Evolutionary conservation across 108 stramenopile genomes (phyloP), one percentile per base, ranked within the genome.

Genomic region (Stephanodiscus minutulus): DNA sequence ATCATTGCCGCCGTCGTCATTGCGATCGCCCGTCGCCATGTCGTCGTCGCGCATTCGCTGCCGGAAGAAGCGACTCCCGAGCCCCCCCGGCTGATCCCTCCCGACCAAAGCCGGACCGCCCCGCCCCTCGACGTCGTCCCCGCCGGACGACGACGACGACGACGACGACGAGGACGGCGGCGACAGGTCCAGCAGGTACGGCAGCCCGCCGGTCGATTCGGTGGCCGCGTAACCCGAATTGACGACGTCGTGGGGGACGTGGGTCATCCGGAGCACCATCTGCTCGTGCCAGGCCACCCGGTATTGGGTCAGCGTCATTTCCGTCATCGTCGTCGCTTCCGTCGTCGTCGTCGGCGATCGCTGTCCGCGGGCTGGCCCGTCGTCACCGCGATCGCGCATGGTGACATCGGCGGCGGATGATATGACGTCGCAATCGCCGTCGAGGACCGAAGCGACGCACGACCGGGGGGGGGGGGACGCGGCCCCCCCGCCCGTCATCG

Each of bases 241-340:
- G 8, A 53, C 18, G 0, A 91, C 87, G 11, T 68, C 60, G 56
- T 87, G 85, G 8, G 87, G 86, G 21, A 88, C 81, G 25, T 57
- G 49, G 28, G 74, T 77, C 56, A 91, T 85, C 31, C 86, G 83
- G 20, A 91, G 56, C 9, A 88, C 52, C n/a, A 87, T 57, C 68
- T 91, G 87, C 72, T 87, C 87, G 11, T 73, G 72, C 87, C 86
- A 91, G 11, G 87, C 90, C 17, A 79, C 76, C 37, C 90, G 86
- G 59, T 87, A 78, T 66, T 91, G 90, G 8, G 70, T 58, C 36
- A 91, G 55, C 28, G 11, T 67, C 50, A 10, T 70, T 63, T 44
- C 31, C 33, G 20, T 61, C 28, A 18, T 35, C 35, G 20, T 28
- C 15, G 11, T 60, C 24, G 36, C 50, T 0, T 22, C 55, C 28